These are phyloP conservation scores for Sarcodon aspratus DNA, from an alignment of 768 basidiomycete species.

Conservation along the genomic window DNA sequence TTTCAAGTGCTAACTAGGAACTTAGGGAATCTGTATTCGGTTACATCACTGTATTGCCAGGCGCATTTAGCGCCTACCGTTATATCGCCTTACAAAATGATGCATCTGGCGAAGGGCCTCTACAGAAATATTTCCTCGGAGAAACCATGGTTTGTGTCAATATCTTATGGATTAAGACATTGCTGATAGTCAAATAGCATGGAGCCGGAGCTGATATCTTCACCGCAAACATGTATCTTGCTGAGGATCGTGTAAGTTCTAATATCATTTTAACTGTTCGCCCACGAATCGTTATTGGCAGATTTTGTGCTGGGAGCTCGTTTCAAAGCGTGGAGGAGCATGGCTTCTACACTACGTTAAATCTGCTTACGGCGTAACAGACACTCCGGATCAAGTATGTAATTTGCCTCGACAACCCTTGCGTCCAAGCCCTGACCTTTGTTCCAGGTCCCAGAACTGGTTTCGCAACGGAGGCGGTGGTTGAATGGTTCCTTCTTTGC, in stretches of 20 bases:
- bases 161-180: conserved; percentile 1
- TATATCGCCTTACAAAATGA: conserved; percentile 92
- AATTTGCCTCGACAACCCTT: neutral
- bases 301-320: conserved; percentile 96
- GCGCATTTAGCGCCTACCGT: conserved; percentile 86
- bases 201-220: conserved; percentile 84
- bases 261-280: neutral
- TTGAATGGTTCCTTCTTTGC: conserved; percentile 98
- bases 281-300: conserved; percentile 13
- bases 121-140: conserved; percentile 95
- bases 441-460: conserved; percentile 73
- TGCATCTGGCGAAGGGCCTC: conserved; percentile 65
- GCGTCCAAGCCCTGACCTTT: neutral
- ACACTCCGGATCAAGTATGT: conserved; percentile 79
- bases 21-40: conserved; percentile 73
- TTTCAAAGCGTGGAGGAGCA: conserved; percentile 81
- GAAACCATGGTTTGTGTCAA: conserved; percentile 68
- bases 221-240: conserved; percentile 94
- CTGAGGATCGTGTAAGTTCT: conserved; percentile 64
- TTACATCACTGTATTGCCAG: conserved; percentile 89
- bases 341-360: conserved; percentile 98
- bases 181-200: conserved; percentile 30
- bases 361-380: conserved; percentile 84
- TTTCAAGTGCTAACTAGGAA: neutral
- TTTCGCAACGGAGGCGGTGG: conserved; percentile 93